phyloP scores from a whole-genome alignment of 768 basidiomycete genomes.

The Punctularia strigosozonata region DNA sequence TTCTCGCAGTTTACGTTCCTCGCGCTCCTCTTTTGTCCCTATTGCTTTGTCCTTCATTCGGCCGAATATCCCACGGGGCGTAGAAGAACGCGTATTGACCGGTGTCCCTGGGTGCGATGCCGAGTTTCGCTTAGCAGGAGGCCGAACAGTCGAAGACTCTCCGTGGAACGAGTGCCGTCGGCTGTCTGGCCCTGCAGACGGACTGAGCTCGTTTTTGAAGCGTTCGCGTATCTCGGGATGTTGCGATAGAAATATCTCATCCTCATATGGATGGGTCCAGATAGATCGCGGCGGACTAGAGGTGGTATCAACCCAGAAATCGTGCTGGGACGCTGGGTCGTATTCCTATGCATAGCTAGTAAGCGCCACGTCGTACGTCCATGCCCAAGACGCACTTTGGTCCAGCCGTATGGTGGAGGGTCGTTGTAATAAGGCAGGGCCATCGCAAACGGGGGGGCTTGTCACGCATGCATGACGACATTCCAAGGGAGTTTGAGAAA shows the following conservation, averaged over 20 bases:
- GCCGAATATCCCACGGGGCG: slow-evolving; percentile 43
- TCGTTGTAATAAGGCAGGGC: slow-evolving; percentile 15
- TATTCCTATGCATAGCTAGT: too few species aligned
- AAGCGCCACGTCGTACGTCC: too few species aligned
- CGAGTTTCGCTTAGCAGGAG: slow-evolving; percentile 1
- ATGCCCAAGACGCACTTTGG: too few species aligned
- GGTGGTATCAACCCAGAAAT: slow-evolving; percentile 56
- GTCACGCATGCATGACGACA: too few species aligned
- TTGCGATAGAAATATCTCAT: slow-evolving; percentile 46
- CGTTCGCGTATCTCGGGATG: slow-evolving; percentile 37
- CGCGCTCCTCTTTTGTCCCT: slow-evolving; percentile 54
- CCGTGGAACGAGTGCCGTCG: slow-evolving; percentile 17
- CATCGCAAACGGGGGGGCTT: too few species aligned
- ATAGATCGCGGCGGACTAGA: slow-evolving; percentile 52
- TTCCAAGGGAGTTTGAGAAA: too few species aligned
- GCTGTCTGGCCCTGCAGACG: slow-evolving; percentile 8
- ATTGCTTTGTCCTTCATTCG: slow-evolving; percentile 54
- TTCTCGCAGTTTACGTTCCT: slow-evolving; percentile 25
- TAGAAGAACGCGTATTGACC: too few species aligned
- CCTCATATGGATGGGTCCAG: slow-evolving; percentile 67
- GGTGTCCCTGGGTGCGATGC: slow-evolving; percentile 10
- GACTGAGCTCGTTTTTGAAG: slow-evolving; percentile 10
- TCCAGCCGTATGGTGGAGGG: slow-evolving; percentile 48
- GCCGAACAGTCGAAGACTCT: background rate
- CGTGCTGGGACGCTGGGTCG: slow-evolving; percentile 28